A percentile compares a stretch with the other conserved stretches of the same genome.
Evolutionary conservation across 2,329 filamentous ascomycete species (phyloP).

Genomic region (Xylogone sp.): DNA sequence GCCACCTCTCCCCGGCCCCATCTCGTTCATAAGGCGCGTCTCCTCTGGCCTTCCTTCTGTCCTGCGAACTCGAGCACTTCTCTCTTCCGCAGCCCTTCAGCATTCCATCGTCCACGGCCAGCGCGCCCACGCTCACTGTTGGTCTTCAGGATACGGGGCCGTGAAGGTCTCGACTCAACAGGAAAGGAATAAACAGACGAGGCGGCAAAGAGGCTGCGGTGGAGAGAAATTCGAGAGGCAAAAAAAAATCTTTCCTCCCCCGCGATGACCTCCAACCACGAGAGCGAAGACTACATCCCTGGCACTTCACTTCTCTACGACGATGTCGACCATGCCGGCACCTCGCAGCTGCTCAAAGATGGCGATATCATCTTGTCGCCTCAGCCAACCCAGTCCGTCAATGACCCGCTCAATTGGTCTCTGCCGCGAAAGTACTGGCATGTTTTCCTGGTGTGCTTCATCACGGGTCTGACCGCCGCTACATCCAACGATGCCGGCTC

Average conservation of each 20-base stretch:
- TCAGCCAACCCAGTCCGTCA: conserved; percentile 47
- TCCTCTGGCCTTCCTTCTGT: background rate
- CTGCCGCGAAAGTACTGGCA: conserved; percentile 45
- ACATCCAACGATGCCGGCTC: conserved; percentile 53
- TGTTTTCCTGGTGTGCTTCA: conserved; percentile 46
- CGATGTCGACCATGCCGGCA: conserved; percentile 10
- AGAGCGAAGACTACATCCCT: conserved; percentile 14
- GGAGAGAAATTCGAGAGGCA: background rate
- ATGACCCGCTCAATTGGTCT: conserved; percentile 51
- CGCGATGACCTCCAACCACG: background rate
- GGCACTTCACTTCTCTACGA: conserved; percentile 20
- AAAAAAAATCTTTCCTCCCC: background rate
- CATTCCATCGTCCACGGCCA: background rate
- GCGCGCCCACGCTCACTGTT: background rate
- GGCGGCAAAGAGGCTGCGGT: too few relatives aligned
- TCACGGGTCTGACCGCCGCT: conserved; percentile 51
- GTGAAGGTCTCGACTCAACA: background rate
- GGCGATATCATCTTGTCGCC: conserved; percentile 48
- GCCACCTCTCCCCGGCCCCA: background rate
- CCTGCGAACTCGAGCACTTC: background rate
- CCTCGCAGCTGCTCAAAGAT: conserved; percentile 18
- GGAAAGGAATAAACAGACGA: background rate
- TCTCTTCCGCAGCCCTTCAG: background rate
- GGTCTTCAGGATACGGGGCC: background rate
- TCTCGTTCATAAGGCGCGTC: background rate